These are phyloP conservation scores for Sporothrix humicola DNA, from an alignment of 2,329 filamentous ascomycete genomes.

Conservation along the genomic window DNA sequence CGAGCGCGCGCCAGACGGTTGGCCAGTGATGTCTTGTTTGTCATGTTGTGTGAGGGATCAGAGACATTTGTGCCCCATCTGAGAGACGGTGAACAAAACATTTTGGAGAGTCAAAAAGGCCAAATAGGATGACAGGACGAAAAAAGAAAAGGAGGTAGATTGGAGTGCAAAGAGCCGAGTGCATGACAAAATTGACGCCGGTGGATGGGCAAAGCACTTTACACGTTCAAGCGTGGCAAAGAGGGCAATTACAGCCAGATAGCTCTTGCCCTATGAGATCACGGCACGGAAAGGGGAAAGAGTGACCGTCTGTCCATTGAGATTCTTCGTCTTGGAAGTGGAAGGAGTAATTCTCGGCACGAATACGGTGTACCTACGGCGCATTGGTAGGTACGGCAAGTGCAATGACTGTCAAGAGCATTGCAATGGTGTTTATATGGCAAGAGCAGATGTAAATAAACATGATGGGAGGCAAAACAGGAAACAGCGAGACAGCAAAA, in stretches of 20 bases:
- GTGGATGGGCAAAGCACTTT: background rate
- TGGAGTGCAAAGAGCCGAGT: conserved; percentile 2
- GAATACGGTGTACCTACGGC: conserved; percentile 3
- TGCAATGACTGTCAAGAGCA: background rate
- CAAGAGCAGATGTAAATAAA: background rate
- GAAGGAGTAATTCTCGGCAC: background rate
- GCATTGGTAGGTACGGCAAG: background rate
- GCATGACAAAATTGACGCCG: conserved; percentile 27
- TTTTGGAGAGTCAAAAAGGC: background rate
- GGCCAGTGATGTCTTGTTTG: conserved; percentile 15
- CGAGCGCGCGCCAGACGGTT: conserved; percentile 26
- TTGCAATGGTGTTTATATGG: background rate
- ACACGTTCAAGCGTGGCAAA: conserved; percentile 25
- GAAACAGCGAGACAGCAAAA: conserved; percentile 11
- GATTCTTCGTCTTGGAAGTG: background rate
- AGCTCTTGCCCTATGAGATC: background rate
- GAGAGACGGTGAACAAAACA: background rate
- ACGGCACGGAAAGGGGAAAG: conserved; percentile 22
- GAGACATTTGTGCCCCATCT: conserved; percentile 5
- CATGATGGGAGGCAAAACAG: background rate
- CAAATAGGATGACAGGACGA: conserved; percentile 6
- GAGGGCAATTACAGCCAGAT: conserved; percentile 14
- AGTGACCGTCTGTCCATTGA: conserved; percentile 7
- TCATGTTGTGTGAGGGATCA: conserved; percentile 14
- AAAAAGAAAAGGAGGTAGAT: conserved; percentile 1